Conservation (phyloP, 179 eudicot genomes). For the Camellia oleifera region DNA sequence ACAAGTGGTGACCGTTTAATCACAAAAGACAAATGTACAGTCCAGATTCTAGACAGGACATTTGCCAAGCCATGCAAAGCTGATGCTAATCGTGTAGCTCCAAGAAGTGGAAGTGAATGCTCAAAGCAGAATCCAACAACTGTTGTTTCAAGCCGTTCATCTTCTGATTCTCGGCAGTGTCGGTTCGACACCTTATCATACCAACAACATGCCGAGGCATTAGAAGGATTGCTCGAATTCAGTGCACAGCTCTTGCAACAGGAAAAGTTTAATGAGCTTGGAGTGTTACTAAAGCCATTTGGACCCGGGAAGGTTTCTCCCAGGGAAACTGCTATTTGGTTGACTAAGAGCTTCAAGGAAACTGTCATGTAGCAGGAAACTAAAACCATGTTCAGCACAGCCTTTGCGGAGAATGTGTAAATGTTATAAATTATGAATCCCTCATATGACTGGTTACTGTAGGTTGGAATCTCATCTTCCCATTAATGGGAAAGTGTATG, state of each 20-base stretch:
- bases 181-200: conserved; percentile 82
- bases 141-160: conserved; percentile 57
- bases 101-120: conserved; percentile 34
- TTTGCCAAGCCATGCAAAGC: conserved; percentile 25
- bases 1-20: conserved; percentile 42
- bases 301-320: conserved; percentile 95
- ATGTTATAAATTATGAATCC: not conserved
- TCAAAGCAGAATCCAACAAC: conserved; percentile 52
- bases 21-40: conserved; percentile 81
- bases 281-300: conserved; percentile 81
- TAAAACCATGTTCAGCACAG: not conserved
- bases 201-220: conserved; percentile 90
- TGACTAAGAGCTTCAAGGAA: conserved; percentile 92
- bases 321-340: conserved; percentile 94
- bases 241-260: conserved; percentile 86
- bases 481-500: not conserved
- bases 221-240: conserved; percentile 92
- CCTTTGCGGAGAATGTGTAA: not conserved
- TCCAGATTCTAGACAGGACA: conserved; percentile 43
- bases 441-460: not conserved
- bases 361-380: conserved; percentile 23
- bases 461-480: not conserved
- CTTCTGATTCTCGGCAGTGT: conserved; percentile 58
- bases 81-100: conserved; percentile 2
- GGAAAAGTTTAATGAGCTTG: conserved; percentile 75